Percentiles rank a stretch among this genome's conserved stretches.
These are phyloP conservation scores for Saccharum hybrid DNA, from an alignment of 202 grass and related monocot species.

Conservation along the genomic window DNA sequence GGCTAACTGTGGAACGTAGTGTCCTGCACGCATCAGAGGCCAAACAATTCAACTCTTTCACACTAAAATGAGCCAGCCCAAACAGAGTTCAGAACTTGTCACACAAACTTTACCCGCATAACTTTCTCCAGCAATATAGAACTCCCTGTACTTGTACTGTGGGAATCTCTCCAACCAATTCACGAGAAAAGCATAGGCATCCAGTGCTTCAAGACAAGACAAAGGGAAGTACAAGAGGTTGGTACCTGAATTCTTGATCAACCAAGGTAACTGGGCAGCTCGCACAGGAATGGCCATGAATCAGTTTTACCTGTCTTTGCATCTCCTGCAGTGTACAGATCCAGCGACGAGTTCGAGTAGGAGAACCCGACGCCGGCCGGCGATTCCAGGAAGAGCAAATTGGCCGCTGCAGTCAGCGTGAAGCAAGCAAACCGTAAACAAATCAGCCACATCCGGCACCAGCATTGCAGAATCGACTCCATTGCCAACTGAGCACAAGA, in stretches of 20 bases:
- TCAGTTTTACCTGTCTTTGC: slow-evolving; percentile 66
- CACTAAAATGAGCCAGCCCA: neutral
- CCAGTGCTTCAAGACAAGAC: slow-evolving; percentile 60
- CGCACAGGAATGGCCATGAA: slow-evolving; percentile 1
- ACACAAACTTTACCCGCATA: slow-evolving; percentile 67
- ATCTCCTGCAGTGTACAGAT: slow-evolving; percentile 90
- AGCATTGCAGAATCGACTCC: neutral
- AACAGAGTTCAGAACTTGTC: slow-evolving; percentile 25
- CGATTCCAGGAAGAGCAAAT: slow-evolving; percentile 96
- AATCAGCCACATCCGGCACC: slow-evolving; percentile 21
- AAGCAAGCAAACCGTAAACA: slow-evolving; percentile 12
- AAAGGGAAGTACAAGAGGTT: slow-evolving; percentile 42
- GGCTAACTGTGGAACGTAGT: slow-evolving; percentile 92
- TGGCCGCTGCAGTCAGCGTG: slow-evolving; percentile 65
- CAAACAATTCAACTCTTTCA: slow-evolving; percentile 4
- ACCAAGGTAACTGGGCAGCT: slow-evolving; percentile 3
- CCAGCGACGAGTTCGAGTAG: slow-evolving; percentile 80
- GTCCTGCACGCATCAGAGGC: slow-evolving; percentile 54
- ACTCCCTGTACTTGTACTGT: slow-evolving; percentile 86
- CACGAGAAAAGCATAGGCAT: slow-evolving; percentile 82
- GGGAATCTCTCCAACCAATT: slow-evolving; percentile 94
- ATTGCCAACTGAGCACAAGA: slow-evolving; percentile 21
- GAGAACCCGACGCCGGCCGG: slow-evolving; percentile 96
- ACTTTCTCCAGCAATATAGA: slow-evolving; percentile 96
- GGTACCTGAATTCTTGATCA: slow-evolving; percentile 27